A percentile compares a stretch with the other conserved stretches of the same genome.
Conservation (phyloP, 805 yeast species). For the Lipomyces starkeyi region DNA sequence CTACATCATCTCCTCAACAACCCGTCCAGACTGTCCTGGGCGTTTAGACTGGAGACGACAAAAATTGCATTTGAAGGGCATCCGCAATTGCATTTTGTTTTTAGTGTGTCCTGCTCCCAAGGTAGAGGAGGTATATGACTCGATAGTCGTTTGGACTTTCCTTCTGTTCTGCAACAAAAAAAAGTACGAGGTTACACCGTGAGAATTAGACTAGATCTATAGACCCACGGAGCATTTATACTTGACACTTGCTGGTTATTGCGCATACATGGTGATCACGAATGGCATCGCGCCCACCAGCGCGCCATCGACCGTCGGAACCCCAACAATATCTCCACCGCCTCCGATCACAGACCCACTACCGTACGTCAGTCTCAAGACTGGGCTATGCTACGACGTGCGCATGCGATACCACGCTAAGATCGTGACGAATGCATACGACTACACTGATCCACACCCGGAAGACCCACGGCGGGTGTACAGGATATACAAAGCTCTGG, state of each 20-base stretch:
- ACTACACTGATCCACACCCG: conserved; percentile 97
- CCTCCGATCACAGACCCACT: conserved; percentile 22
- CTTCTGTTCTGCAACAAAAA: background rate
- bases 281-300: background rate
- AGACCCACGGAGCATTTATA: too few relatives aligned
- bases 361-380: conserved; percentile 53
- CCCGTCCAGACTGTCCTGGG: background rate
- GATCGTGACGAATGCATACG: conserved; percentile 86
- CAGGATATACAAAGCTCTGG: conserved; percentile 88
- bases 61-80: background rate
- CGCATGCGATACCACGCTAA: conserved; percentile 97
- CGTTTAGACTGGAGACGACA: background rate
- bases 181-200: background rate
- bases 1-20: background rate
- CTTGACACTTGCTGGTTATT: background rate
- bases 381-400: conserved; percentile 95
- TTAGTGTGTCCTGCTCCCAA: background rate
- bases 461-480: conserved; percentile 97
- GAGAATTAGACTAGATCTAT: background rate
- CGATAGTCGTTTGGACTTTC: background rate
- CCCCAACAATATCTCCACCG: background rate
- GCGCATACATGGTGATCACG: conserved; percentile 3
- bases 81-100: background rate
- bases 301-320: background rate
- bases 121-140: background rate